These are phyloP conservation scores for Xylaria sp. DNA, from an alignment of 2,329 filamentous ascomycete genomes.

Conservation along the genomic window DNA sequence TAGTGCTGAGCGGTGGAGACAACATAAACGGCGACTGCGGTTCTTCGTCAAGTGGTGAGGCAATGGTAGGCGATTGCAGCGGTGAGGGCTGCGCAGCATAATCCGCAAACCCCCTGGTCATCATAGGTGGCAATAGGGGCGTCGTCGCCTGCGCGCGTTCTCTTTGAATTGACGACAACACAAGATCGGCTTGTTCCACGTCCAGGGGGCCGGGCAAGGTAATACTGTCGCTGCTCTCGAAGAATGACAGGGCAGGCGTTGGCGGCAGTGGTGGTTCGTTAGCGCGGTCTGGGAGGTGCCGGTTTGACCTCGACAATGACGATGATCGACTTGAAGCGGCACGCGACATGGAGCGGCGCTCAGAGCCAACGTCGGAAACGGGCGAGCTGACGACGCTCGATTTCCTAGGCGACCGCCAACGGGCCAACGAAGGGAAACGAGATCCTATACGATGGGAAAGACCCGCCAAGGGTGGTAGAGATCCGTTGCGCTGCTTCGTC, in stretches of 20 bases:
- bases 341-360: constrained; percentile 72
- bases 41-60: constrained; percentile 56
- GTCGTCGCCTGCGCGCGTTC: constrained; percentile 72
- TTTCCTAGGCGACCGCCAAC: constrained; percentile 55
- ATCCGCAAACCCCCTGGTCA: constrained; percentile 63
- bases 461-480: constrained; percentile 64
- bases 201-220: constrained; percentile 55
- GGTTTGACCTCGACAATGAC: constrained; percentile 70
- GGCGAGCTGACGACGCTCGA: constrained; percentile 59
- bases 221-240: constrained; percentile 63
- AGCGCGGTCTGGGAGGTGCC: constrained; percentile 50
- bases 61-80: constrained; percentile 83
- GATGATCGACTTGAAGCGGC: constrained; percentile 78
- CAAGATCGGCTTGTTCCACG: constrained; percentile 57
- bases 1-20: constrained; percentile 77
- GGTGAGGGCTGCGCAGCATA: constrained; percentile 71
- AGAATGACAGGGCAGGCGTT: constrained; percentile 68
- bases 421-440: constrained; percentile 59
- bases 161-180: constrained; percentile 58
- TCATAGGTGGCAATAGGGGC: constrained; percentile 81
- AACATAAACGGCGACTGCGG: constrained; percentile 50
- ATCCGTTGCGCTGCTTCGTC: constrained; percentile 60
- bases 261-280: constrained; percentile 62
- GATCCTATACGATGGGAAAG: constrained; percentile 70
- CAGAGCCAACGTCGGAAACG: constrained; percentile 82